Conservation (phyloP, 2,329 filamentous ascomycete species). For the Colletotrichum liriopes region DNA sequence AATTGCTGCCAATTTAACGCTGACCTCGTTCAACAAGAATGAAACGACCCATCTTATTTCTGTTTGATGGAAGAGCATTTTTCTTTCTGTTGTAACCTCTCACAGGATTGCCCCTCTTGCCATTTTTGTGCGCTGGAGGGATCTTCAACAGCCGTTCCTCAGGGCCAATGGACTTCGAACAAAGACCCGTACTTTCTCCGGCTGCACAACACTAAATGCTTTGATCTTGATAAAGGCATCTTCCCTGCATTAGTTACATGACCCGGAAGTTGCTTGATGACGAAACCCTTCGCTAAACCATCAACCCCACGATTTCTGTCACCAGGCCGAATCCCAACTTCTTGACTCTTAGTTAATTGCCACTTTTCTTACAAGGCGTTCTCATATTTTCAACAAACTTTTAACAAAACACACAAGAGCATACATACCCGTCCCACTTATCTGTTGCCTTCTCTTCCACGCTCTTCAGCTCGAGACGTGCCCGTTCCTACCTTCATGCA, state of each 20-base stretch:
- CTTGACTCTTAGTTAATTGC: neutral
- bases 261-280: neutral
- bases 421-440: neutral
- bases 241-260: neutral
- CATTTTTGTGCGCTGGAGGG: neutral
- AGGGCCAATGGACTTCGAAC: neutral
- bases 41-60: neutral
- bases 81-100: neutral
- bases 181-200: neutral
- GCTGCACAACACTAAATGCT: neutral
- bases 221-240: neutral
- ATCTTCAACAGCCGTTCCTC: neutral
- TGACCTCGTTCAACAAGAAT: neutral
- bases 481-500: neutral
- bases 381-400: no score
- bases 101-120: neutral
- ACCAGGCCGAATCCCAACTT: no score
- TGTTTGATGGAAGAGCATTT: neutral
- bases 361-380: neutral
- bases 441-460: neutral
- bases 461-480: no score
- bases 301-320: neutral
- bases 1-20: neutral
- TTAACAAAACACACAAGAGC: neutral
- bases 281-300: neutral